A percentile compares a stretch with the other conserved stretches of the same genome.
Conservation (phyloP, 495 filamentous ascomycete genomes). For the Ascodesmis nigricans region DNA sequence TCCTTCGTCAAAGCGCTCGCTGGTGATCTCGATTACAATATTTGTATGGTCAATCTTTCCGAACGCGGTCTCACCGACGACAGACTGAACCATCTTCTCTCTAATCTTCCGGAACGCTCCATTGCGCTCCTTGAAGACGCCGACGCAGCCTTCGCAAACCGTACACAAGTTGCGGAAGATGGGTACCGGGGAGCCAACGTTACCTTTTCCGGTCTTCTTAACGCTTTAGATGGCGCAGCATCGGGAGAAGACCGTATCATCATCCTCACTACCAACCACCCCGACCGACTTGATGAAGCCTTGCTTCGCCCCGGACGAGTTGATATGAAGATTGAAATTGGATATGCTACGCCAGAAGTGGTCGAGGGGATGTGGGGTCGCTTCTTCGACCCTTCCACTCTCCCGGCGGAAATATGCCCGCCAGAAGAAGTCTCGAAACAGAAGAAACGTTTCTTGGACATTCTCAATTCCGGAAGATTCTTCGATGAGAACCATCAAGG, state of each 20-base stretch:
- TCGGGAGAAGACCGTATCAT: slow-evolving; percentile 83
- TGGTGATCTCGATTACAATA: slow-evolving; percentile 77
- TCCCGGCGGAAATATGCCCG: background rate
- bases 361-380: slow-evolving; percentile 77
- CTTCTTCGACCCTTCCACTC: slow-evolving; percentile 43
- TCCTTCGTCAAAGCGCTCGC: slow-evolving; percentile 92
- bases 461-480: background rate
- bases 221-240: slow-evolving; percentile 86
- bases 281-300: slow-evolving; percentile 70
- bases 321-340: slow-evolving; percentile 78
- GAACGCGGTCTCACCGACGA: slow-evolving; percentile 88
- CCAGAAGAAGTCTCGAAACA: background rate
- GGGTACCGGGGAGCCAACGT: slow-evolving; percentile 80
- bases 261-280: slow-evolving; percentile 88
- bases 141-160: slow-evolving; percentile 60
- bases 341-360: slow-evolving; percentile 67
- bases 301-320: slow-evolving; percentile 79
- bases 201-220: slow-evolving; percentile 83
- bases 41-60: slow-evolving; percentile 82
- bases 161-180: slow-evolving; percentile 48
- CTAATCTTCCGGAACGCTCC: slow-evolving; percentile 66
- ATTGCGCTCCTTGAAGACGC: slow-evolving; percentile 83
- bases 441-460: slow-evolving; percentile 1
- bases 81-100: slow-evolving; percentile 65
- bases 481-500: background rate